These are phyloP conservation scores for Magnusiomyces clavatus DNA, from an alignment of 1,139 yeast genomes.

Conservation along the genomic window DNA sequence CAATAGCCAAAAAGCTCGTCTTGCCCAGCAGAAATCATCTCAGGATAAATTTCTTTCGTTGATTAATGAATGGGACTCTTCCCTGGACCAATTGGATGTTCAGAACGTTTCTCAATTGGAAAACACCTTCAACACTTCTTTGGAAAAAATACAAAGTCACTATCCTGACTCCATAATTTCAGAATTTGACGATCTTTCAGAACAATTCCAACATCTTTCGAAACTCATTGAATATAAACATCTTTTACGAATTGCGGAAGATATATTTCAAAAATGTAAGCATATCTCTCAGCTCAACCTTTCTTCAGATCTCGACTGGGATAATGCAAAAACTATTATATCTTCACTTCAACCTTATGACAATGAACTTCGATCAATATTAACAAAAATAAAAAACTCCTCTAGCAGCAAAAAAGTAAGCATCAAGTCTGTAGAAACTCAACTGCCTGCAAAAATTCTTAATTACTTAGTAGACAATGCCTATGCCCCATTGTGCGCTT, in stretches of 20 bases:
- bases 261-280: neutral
- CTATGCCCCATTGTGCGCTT: conserved; percentile 5
- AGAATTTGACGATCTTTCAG: neutral
- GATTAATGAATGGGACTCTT: too few species aligned
- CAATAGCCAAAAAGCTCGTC: too few species aligned
- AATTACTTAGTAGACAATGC: conserved; percentile 4
- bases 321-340: neutral
- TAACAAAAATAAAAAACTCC: neutral
- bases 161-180: neutral
- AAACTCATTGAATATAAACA: neutral
- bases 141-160: too few species aligned
- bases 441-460: conserved; percentile 7
- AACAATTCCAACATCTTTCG: conserved; percentile 1
- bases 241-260: neutral
- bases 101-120: too few species aligned
- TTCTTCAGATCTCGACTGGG: neutral
- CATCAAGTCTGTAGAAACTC: neutral
- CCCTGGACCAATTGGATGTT: too few species aligned
- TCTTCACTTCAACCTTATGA: neutral
- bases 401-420: neutral
- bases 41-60: too few species aligned
- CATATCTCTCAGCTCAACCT: too few species aligned
- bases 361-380: neutral
- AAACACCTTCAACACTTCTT: too few species aligned
- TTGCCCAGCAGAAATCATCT: too few species aligned